Evolutionary conservation across 176 grass and related monocot genomes (phyloP).

Genomic region (Raddia distichophylla): DNA sequence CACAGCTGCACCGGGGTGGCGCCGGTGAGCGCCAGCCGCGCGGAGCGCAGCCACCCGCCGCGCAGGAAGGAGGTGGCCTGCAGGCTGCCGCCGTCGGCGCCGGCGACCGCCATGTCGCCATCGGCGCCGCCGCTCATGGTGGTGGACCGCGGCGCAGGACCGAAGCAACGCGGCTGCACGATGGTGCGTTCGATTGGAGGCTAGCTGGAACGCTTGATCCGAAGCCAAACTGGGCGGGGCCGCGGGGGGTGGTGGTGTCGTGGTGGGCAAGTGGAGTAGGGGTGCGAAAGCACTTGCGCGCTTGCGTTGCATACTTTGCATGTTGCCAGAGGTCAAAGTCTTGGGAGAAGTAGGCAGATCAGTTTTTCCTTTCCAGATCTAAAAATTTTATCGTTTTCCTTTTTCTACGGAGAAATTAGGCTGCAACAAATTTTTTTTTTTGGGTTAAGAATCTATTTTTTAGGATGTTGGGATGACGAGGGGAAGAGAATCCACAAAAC

Average conservation of each 20-base stretch:
- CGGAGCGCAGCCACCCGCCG: conserved; percentile 36
- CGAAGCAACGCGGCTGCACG: neutral
- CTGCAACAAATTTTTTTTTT: neutral
- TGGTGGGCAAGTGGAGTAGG: conserved; percentile 36
- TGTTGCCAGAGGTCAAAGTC: conserved; percentile 15
- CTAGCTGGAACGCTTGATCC: neutral
- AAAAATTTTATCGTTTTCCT: no score
- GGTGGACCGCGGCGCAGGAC: neutral
- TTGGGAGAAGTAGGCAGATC: conserved; percentile 14
- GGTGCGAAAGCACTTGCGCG: conserved; percentile 39
- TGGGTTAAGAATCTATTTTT: no score
- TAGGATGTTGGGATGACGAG: no score
- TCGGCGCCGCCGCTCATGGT: neutral
- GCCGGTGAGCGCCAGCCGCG: conserved; percentile 53
- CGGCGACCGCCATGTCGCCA: conserved; percentile 4
- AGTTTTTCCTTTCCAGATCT: neutral
- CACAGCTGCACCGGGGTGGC: conserved; percentile 44
- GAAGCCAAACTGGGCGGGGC: neutral
- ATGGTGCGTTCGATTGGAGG: neutral
- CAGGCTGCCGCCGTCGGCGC: conserved; percentile 6
- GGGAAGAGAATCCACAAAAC: no score
- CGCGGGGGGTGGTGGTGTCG: neutral
- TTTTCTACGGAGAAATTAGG: neutral
- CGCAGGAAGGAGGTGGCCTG: conserved; percentile 48
- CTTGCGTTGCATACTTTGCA: neutral